phyloP scores from a whole-genome alignment of 768 basidiomycete species.

The Podaxis sp. region DNA sequence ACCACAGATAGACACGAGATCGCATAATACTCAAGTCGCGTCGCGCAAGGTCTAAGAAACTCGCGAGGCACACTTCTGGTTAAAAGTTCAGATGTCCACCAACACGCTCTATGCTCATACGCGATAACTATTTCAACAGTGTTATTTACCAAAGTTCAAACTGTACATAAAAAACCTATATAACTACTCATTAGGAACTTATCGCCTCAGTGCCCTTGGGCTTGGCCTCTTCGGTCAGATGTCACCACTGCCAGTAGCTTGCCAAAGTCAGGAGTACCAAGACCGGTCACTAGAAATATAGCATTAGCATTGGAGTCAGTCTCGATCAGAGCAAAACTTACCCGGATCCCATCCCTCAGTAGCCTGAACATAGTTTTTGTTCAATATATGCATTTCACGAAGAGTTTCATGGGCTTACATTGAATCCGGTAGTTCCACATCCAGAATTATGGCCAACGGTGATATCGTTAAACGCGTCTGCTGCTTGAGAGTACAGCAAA shows the following conservation, averaged over 20 bases:
- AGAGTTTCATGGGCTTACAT: not conserved
- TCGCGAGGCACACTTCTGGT: too few species aligned
- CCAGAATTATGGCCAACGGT: constrained; percentile 49
- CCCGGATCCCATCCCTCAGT: constrained; percentile 59
- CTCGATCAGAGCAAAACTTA: constrained; percentile 25
- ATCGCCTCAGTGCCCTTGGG: not conserved
- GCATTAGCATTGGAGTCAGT: not conserved
- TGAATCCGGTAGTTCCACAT: constrained; percentile 60
- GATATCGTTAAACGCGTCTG: constrained; percentile 52
- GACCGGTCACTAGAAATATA: constrained; percentile 40
- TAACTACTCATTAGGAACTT: not conserved
- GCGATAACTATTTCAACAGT: too few species aligned
- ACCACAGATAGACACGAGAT: too few species aligned
- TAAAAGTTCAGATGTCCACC: too few species aligned
- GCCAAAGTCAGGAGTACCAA: constrained; percentile 54
- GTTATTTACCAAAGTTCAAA: not conserved
- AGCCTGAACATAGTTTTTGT: constrained; percentile 29
- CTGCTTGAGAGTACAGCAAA: constrained; percentile 46
- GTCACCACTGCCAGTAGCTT: constrained; percentile 40
- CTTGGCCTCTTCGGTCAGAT: not conserved
- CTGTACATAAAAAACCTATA: not conserved
- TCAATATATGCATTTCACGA: not conserved
- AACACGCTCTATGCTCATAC: too few species aligned
- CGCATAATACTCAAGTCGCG: too few species aligned
- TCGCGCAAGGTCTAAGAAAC: too few species aligned